Base-by-base conservation (phyloP, 148 eudicot genomes). In the Fagopyrum tataricum region DNA sequence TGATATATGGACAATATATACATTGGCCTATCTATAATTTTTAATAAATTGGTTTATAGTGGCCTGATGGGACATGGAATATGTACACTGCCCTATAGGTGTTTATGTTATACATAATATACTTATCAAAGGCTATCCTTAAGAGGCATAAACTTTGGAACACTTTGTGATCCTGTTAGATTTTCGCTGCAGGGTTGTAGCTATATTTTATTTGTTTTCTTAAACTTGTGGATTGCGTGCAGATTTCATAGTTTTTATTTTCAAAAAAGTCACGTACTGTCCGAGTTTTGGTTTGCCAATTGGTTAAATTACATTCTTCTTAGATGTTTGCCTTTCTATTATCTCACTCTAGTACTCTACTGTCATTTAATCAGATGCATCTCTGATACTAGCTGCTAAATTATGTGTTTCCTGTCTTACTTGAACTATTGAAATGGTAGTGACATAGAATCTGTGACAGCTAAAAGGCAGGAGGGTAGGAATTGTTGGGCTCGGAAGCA, bases 401-500 rank as follows among this genome's bases (percentile, higher is more conserved):
- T 31, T 31, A 31, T 31, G 37, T 31, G 37, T 31, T 31, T 31
- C 23, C 72, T 42, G 13, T 41, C 7, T 4, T 43, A 7, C 48
- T 31, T 69, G 39, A 20, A 10, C 67, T 69, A n/a, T 10, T 69
- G 18, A 6, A 41, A 41, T 46, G 49, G 13, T 46, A 46, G 9
- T 46, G 49, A 46, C 49, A 13, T 46, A 46, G 49, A 46, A 14
- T 24, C 44, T 44, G 23, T 81, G 8, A 56, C 82, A 84, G 87
- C 76, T 84, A 52, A 26, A 48, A 73, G 81, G 85, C 71, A 84
- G 73, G 75, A 74, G 3, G 18, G 76, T 82, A 8, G 87, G 85
- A 71, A 75, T 84, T 18, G 71, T 81, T 18, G 87, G 87, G 5
- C 55, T 84, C 17, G 87, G 87, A 70, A 79, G 72, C 74, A 82